Conservation (phyloP, 2,329 filamentous ascomycete genomes). For the Claviceps purpurea region DNA sequence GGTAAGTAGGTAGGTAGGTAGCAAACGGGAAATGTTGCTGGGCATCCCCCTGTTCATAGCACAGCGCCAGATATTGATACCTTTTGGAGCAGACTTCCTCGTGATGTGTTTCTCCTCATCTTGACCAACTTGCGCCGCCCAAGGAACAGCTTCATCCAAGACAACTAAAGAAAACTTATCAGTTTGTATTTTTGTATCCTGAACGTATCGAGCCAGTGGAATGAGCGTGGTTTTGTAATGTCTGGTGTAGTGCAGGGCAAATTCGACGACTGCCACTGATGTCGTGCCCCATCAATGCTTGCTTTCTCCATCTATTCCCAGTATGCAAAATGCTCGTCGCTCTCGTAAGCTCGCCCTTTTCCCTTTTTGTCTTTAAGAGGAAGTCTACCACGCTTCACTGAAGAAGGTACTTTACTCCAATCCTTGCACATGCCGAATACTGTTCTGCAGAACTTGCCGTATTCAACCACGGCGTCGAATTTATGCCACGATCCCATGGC, state of each 20-base stretch:
- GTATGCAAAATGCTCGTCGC: background rate
- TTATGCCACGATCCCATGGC: conserved; percentile 12
- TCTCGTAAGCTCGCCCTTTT: background rate
- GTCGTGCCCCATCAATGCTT: background rate
- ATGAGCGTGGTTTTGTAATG: background rate
- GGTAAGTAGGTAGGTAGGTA: too few species aligned
- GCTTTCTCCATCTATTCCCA: background rate
- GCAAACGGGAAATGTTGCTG: too few species aligned
- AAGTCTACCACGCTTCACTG: background rate
- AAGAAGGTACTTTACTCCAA: conserved; percentile 11
- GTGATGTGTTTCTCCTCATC: too few species aligned
- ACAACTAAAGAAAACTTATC: too few species aligned
- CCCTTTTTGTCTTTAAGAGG: background rate
- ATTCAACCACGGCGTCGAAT: conserved; percentile 10
- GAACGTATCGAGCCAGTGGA: background rate
- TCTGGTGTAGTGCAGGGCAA: background rate
- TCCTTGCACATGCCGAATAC: conserved; percentile 11
- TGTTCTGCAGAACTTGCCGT: conserved; percentile 14
- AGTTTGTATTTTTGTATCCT: too few species aligned
- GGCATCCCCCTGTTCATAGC: too few species aligned
- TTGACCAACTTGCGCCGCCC: too few species aligned
- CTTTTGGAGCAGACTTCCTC: too few species aligned
- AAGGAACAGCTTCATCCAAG: too few species aligned
- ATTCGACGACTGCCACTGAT: background rate
- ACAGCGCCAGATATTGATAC: too few species aligned